Percentiles rank a stretch among this genome's conserved stretches.
These are phyloP conservation scores for Alternaria sp. DNA, from an alignment of 2,329 filamentous ascomycete species.

Conservation along the genomic window DNA sequence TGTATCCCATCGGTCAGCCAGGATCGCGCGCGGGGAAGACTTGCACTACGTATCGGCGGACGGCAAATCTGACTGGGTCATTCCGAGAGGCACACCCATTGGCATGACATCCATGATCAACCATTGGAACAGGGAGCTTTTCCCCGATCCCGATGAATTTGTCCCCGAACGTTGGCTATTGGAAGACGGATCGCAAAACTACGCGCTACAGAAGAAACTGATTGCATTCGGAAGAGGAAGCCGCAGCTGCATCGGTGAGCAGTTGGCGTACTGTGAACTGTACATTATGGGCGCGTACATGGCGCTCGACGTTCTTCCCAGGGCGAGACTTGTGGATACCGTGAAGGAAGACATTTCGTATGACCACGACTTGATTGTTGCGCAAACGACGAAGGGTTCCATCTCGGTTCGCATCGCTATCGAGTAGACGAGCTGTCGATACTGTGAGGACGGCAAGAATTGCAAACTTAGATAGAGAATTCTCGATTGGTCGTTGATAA, in stretches of 20 bases:
- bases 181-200: conserved; percentile 29
- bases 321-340: conserved; percentile 36
- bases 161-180: conserved; percentile 48
- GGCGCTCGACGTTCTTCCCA: conserved; percentile 32
- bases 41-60: conserved; percentile 32
- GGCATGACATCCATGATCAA: conserved; percentile 44
- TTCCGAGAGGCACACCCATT: conserved; percentile 39
- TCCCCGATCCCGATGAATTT: conserved; percentile 40
- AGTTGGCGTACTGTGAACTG: conserved; percentile 40
- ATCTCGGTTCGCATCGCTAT: conserved; percentile 37
- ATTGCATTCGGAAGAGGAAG: conserved; percentile 42
- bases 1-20: conserved; percentile 33
- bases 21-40: conserved; percentile 34
- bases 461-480: background rate
- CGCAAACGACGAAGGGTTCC: conserved; percentile 38
- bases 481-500: background rate
- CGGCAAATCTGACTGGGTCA: conserved; percentile 32
- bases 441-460: background rate
- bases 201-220: conserved; percentile 34
- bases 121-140: conserved; percentile 46
- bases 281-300: conserved; percentile 38
- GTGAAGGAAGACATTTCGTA: conserved; percentile 36
- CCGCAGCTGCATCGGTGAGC: conserved; percentile 43
- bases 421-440: conserved; percentile 17
- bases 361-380: conserved; percentile 38